phyloP scores from a whole-genome alignment of 148 eudicot species.

The Diospyros lotus region DNA sequence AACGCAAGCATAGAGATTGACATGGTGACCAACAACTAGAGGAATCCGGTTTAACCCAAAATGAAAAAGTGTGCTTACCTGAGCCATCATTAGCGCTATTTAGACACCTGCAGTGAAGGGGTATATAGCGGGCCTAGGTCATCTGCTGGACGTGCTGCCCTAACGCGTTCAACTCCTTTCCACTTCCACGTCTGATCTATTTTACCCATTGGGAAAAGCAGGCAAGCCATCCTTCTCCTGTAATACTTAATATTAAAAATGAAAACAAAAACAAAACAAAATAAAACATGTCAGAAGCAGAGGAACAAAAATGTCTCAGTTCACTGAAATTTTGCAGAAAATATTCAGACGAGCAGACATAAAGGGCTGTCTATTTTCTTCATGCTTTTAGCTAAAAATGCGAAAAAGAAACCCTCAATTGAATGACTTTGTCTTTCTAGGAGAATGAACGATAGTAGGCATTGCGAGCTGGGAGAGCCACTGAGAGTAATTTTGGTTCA shows the following conservation, averaged over 20 bases:
- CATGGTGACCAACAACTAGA: background rate
- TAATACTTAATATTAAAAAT: background rate
- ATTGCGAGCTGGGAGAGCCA: too few species aligned
- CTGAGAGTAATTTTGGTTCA: too few species aligned
- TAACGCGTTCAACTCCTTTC: conserved; percentile 89
- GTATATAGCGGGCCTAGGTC: conserved; percentile 79
- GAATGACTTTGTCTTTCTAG: too few species aligned
- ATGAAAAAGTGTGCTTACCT: conserved; percentile 39
- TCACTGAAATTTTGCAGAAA: background rate
- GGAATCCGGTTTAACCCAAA: background rate
- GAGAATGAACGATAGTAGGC: too few species aligned
- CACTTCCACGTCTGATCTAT: conserved; percentile 96
- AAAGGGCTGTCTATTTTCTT: too few species aligned
- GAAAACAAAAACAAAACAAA: background rate
- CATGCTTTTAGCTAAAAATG: too few species aligned
- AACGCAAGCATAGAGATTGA: background rate
- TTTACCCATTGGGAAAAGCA: conserved; percentile 98
- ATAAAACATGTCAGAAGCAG: background rate
- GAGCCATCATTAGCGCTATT: conserved; percentile 98
- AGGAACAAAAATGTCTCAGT: too few species aligned
- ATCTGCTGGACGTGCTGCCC: conserved; percentile 72
- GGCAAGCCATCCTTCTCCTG: conserved; percentile 99
- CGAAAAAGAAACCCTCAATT: too few species aligned
- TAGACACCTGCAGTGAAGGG: conserved; percentile 98
- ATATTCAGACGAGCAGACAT: too few species aligned